Evolutionary conservation across 2,329 filamentous ascomycete species (phyloP), one percentile per base, ranked within the genome.

Genomic region (Aureobasidium sp.): DNA sequence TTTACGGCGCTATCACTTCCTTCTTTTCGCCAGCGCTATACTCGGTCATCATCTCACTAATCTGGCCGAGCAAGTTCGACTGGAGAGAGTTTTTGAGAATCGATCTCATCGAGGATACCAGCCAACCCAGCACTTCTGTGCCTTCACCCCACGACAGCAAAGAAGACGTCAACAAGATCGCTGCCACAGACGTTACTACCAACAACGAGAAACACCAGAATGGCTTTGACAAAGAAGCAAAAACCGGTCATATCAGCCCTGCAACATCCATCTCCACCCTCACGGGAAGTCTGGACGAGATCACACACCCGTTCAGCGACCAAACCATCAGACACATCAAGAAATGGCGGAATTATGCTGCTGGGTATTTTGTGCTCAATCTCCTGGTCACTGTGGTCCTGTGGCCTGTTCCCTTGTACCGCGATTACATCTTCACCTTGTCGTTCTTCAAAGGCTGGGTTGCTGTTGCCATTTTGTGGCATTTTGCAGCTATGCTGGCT

Each of bases 391-490:
- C 75, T 0, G 70, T 75, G 22, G 58, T 78, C 10, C 57, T 69
- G 1, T 78, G 74, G 75, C 75, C 74, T 0, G 65, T 78, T 62
- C 74, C 75, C 19, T 64, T 78, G 4, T 77, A 78, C 57, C 69
- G 74, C 2, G 63, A 73, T 58, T 78, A 71, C 50, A 69, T 78
- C 34, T 78, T 77, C 56, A 74, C 68, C 0, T 69, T 68, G 58
- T 59, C 65, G 0, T 76, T 77, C 55, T 76, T 76, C 59, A 63
- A 64, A 1, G 70, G 72, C 0, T 77, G 74, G 74, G 66, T 69
- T 0, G 64, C 66, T 0, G 68, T 76, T 3, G 68, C 73, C 0
- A 72, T 76, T 3, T 61, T 73, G 0, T 77, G 74, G 73, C 72
- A 75, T 44, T 77, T 76, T 55, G 62, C 69, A 37, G 74, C 74